phyloP scores from a whole-genome alignment of 2,329 filamentous ascomycete genomes.

The Neonectria neomacrospora region DNA sequence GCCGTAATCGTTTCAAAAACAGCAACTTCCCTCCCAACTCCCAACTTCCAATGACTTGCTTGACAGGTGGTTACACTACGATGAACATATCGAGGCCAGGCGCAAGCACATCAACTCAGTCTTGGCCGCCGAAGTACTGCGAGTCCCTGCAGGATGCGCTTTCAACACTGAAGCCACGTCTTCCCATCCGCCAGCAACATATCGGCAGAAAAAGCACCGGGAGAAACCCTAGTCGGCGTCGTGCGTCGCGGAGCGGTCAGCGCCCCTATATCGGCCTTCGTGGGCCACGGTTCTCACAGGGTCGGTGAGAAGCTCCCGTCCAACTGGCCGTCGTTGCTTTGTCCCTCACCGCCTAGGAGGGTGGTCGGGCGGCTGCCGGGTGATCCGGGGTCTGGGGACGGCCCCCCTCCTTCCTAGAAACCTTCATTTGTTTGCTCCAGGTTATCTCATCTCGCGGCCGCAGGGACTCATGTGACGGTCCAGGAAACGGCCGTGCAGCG shows the following conservation, averaged over 20 bases:
- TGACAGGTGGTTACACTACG: constrained; percentile 5
- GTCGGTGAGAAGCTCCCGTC: constrained; percentile 33
- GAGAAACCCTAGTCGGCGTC: constrained; percentile 22
- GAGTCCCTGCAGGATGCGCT: constrained; percentile 28
- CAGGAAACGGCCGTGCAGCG: constrained; percentile 32
- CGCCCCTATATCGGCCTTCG: constrained; percentile 32
- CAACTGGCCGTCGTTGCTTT: constrained; percentile 36
- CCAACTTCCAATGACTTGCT: constrained; percentile 4
- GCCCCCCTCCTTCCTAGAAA: constrained; percentile 19
- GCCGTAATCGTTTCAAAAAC: constrained; percentile 7
- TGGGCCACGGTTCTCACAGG: constrained; percentile 30
- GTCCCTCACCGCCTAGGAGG: constrained; percentile 42
- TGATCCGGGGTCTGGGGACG: constrained; percentile 35
- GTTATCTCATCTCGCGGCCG: constrained; percentile 39
- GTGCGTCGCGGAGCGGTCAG: constrained; percentile 35
- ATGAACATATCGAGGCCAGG: constrained; percentile 14
- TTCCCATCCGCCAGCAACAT: constrained; percentile 22
- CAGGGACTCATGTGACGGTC: constrained; percentile 43
- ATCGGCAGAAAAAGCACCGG: constrained; percentile 14
- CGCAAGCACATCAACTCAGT: constrained; percentile 21
- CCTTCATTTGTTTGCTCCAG: constrained; percentile 28
- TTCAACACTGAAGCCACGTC: constrained; percentile 22
- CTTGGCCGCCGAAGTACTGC: constrained; percentile 17
- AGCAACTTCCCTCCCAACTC: constrained; percentile 1
- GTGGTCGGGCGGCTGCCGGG: constrained; percentile 34